A percentile compares a stretch with the other conserved stretches of the same genome.
These are phyloP conservation scores for Trametes versicolor DNA, from an alignment of 1,284 basidiomycete species.

Conservation along the genomic window DNA sequence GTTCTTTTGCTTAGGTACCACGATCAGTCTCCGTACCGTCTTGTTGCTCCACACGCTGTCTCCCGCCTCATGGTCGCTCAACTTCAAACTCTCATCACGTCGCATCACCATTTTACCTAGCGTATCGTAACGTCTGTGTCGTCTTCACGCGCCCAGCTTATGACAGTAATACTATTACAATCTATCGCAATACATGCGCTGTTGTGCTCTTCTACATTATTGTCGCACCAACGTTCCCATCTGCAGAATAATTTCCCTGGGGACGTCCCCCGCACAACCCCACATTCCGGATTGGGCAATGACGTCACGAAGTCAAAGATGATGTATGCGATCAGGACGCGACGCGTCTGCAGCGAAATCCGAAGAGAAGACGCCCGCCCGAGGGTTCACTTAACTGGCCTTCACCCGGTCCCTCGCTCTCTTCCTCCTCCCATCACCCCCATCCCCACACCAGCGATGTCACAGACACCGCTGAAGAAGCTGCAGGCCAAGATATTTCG, in stretches of 20 bases:
- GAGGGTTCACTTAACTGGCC: slow-evolving; percentile 25
- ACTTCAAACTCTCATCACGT: slow-evolving; percentile 8
- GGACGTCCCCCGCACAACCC: slow-evolving; percentile 1
- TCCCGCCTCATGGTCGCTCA: slow-evolving; percentile 1
- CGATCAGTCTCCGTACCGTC: slow-evolving; percentile 20
- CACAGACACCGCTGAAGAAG: slow-evolving; percentile 58
- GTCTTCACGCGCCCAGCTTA: slow-evolving; percentile 30
- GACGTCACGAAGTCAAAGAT: slow-evolving; percentile 30
- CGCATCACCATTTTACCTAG: slow-evolving; percentile 23
- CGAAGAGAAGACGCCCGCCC: slow-evolving; percentile 26
- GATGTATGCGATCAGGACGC: slow-evolving; percentile 24
- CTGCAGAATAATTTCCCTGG: slow-evolving; percentile 4
- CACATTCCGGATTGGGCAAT: slow-evolving; percentile 22
- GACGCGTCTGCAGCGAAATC: slow-evolving; percentile 29
- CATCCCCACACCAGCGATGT: slow-evolving; percentile 44
- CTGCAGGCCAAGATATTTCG: slow-evolving; percentile 85
- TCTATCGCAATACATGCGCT: slow-evolving; percentile 25
- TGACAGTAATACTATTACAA: slow-evolving; percentile 34
- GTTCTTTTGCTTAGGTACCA: slow-evolving; percentile 28
- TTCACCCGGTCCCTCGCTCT: slow-evolving; percentile 26
- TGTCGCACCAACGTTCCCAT: not conserved
- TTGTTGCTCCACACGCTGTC: slow-evolving; percentile 28
- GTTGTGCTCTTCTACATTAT: slow-evolving; percentile 13
- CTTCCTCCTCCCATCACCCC: slow-evolving; percentile 41
- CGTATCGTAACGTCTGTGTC: slow-evolving; percentile 36